A percentile compares a stretch with the other conserved stretches of the same genome.
phyloP scores from a whole-genome alignment of 2,329 filamentous ascomycete genomes.

The Pseudocercospora eumusae region DNA sequence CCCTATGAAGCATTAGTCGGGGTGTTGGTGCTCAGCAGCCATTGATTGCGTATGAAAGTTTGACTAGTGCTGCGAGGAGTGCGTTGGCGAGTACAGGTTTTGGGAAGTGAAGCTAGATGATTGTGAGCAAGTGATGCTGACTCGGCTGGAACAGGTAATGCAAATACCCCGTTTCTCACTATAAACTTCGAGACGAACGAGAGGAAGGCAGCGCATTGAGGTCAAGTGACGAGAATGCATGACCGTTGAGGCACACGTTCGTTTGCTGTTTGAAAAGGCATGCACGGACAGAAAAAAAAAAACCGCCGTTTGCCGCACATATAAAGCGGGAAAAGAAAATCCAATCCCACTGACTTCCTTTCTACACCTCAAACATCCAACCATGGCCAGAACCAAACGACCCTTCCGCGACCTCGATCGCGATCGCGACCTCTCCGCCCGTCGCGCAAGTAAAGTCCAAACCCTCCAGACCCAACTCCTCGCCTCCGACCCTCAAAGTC shows the following conservation, averaged over 20 bases:
- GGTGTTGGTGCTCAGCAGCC: slow-evolving; percentile 41
- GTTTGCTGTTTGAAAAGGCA: too few species aligned
- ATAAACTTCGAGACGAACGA: slow-evolving; percentile 52
- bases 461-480: background rate
- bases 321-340: too few species aligned
- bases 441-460: slow-evolving; percentile 3
- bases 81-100: slow-evolving; percentile 52
- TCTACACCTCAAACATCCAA: too few species aligned
- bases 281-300: too few species aligned
- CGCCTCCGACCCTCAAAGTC: slow-evolving; percentile 3
- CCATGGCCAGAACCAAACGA: slow-evolving; percentile 4
- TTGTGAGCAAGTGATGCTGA: slow-evolving; percentile 4
- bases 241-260: background rate
- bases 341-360: too few species aligned
- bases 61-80: slow-evolving; percentile 46
- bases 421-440: background rate
- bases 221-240: background rate
- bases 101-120: slow-evolving; percentile 31
- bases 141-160: slow-evolving; percentile 27
- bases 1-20: slow-evolving; percentile 52
- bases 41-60: slow-evolving; percentile 54
- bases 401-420: background rate
- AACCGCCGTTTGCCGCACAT: too few species aligned
- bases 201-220: slow-evolving; percentile 27
- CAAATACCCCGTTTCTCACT: slow-evolving; percentile 53